Evolutionary conservation across 352 stramenopile species (phyloP).

Genomic region (Peronospora destructor): DNA sequence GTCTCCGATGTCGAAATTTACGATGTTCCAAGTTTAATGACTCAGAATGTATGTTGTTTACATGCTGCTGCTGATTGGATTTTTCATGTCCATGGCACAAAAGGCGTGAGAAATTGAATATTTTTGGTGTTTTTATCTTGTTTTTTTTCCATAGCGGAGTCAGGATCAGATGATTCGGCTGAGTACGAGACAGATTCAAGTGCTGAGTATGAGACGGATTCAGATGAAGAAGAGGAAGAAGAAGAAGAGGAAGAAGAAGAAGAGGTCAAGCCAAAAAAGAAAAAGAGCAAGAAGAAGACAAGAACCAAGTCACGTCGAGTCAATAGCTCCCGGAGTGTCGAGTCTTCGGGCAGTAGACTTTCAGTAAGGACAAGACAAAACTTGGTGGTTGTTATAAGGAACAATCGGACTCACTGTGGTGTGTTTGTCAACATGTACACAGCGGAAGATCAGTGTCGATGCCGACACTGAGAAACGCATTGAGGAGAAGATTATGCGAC

Average conservation of each 20-base stretch:
- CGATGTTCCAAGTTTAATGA: conserved; percentile 87
- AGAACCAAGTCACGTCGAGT: conserved; percentile 34
- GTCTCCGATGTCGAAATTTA: conserved; percentile 75
- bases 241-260: conserved; percentile 64
- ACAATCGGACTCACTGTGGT: conserved; percentile 12
- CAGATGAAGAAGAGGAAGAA: conserved; percentile 44
- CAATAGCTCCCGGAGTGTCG: conserved; percentile 41
- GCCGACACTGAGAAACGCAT: conserved; percentile 77
- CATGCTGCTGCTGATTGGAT: too few relatives aligned
- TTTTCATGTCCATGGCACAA: too few relatives aligned
- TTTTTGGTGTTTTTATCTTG: not conserved
- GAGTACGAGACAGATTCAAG: conserved; percentile 61
- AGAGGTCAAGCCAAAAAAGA: conserved; percentile 65
- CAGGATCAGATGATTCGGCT: conserved; percentile 67
- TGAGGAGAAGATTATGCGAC: conserved; percentile 82
- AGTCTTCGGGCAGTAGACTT: conserved; percentile 27
- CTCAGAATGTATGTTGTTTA: conserved; percentile 59
- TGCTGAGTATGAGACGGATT: conserved; percentile 54
- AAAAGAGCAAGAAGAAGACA: conserved; percentile 47
- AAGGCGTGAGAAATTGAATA: not conserved
- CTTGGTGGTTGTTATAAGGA: not conserved
- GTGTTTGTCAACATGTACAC: not conserved
- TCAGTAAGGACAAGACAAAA: conserved; percentile 20
- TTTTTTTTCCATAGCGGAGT: conserved; percentile 42
- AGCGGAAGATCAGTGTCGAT: conserved; percentile 61